Evolutionary conservation across 2,329 filamentous ascomycete species (phyloP), one percentile per base, ranked within the genome.

Genomic region (Lachnum nothofagi): DNA sequence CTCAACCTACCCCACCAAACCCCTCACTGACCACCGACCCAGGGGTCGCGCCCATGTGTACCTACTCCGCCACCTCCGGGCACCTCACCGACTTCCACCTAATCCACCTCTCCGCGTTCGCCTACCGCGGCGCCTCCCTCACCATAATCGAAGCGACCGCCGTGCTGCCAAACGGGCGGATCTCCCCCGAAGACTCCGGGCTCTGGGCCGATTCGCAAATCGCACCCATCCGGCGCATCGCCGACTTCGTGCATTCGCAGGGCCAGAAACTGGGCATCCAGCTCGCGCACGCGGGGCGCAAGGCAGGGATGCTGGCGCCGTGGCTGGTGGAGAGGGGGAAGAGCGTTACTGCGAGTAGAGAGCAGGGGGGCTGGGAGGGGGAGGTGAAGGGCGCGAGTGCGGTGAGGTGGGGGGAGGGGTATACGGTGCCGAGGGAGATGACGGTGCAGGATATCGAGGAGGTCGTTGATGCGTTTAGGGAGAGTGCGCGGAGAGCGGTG

Each of bases 191-290:
- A 47, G 59, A 62, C 39, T 44, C 52, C 2, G 63, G 59, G 20
- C 55, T 70, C 35, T 71, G 67, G 67, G 42, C 56, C n/a, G 67
- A 70, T 52, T 59, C 58, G 0, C 69, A 71, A 31, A 64, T 69
- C 47, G 60, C 59, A 23, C 63, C 65, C 0, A 53, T 72, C 10
- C 61, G 57, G 31, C 60, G 64, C 12, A 56, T 69, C 16, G 65
- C 65, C 6, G 63, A 70, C 29, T 74, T 73, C 49, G 68, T 73
- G 1, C 75, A 77, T 58, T 54, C 52, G 3, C 74, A 78, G 49
- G 74, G 70, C 60, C 82, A 85, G 61, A 77, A 82, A 38, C 80
- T 89, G 45, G 85, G 76, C 24, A 81, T 91, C 46, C 86, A 85
- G 64, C 69, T 87, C n/a, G 82, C 70, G 2, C 83, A 87, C 59